Evolutionary conservation across 495 filamentous ascomycete species (phyloP), one percentile per base, ranked within the genome.

Genomic region (Aeminium ludgeri): DNA sequence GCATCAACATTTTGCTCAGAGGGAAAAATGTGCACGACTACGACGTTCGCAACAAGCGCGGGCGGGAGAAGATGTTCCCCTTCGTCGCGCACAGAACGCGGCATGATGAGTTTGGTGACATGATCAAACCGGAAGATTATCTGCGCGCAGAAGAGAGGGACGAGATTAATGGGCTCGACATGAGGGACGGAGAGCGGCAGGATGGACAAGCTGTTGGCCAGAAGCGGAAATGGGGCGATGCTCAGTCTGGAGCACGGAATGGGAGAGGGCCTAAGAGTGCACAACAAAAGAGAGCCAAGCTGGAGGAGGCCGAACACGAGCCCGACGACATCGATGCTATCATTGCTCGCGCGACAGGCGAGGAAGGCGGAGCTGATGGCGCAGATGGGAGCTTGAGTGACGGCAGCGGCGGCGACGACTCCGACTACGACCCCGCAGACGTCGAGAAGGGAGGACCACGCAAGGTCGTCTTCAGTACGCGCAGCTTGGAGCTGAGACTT

Each of bases 91-190:
- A 81, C 27, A 67, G 85, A 44, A 78, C 78, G 57, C 77, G 85
- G 18, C 72, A 66, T 10, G 91, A 96, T 57, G 86, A 94, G 44
- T 96, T 84, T 54, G 89, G 89, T 32, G 91, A 96, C 46, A 62
- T 87, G 40, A 91, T 96, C 50, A 69, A 84, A 34, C 84, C 87
- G 0, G 89, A 96, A 42, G 89, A 95, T 30, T 97, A 83, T 53
- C 66, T 94, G n/a, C 69, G 86, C 34, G 86, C 86, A 0, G 89
- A 97, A 52, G 89, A 96, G 59, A 69, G 79, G 18, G 85, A 93
- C 45, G 84, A 91, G 38, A 72, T 75, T 13, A 82, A 87, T 36
- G 73, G 62, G 36, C 70, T 68, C 40, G 67, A 72, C 34, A 49
- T 63, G 41, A 63, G 64, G 28, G 59, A 70, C 49, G 57, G 52